These are phyloP conservation scores for Tulasnella sp. DNA, from an alignment of 768 basidiomycete genomes.

Conservation along the genomic window DNA sequence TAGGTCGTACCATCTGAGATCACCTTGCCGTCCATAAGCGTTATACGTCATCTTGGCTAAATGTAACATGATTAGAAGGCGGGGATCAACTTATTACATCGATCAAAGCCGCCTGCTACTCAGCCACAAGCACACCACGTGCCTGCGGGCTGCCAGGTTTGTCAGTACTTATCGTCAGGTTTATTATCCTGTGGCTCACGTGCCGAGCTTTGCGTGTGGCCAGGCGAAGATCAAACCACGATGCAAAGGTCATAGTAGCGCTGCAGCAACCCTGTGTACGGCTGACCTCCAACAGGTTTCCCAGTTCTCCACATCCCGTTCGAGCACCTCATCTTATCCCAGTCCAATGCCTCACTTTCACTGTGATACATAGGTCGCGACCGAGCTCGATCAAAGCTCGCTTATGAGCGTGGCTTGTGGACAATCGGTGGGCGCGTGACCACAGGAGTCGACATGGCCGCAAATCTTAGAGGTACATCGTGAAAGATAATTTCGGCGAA, in stretches of 20 bases:
- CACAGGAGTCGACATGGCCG: background rate
- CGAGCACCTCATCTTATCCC: conserved; percentile 19
- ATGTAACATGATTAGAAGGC: too few species aligned
- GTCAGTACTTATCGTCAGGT: too few species aligned
- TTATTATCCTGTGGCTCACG: too few species aligned
- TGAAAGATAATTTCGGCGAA: conserved; percentile 12
- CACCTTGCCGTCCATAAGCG: conserved; percentile 41
- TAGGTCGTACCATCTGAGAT: conserved; percentile 9
- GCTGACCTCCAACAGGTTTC: conserved; percentile 40
- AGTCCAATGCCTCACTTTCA: background rate
- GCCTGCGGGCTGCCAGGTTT: too few species aligned
- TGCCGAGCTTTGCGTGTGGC: too few species aligned
- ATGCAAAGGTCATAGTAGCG: too few species aligned
- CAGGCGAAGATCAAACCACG: too few species aligned
- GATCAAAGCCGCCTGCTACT: too few species aligned
- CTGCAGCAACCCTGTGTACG: too few species aligned
- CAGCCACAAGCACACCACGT: too few species aligned
- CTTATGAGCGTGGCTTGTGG: background rate
- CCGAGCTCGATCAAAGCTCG: conserved; percentile 8
- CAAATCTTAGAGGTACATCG: conserved; percentile 1
- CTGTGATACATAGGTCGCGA: background rate
- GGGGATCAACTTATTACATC: too few species aligned
- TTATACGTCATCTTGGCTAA: conserved; percentile 86
- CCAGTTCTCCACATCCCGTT: conserved; percentile 62
- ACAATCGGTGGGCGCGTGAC: conserved; percentile 3